Conservation (phyloP, 768 basidiomycete species). For the Suillus cothurnatus region DNA sequence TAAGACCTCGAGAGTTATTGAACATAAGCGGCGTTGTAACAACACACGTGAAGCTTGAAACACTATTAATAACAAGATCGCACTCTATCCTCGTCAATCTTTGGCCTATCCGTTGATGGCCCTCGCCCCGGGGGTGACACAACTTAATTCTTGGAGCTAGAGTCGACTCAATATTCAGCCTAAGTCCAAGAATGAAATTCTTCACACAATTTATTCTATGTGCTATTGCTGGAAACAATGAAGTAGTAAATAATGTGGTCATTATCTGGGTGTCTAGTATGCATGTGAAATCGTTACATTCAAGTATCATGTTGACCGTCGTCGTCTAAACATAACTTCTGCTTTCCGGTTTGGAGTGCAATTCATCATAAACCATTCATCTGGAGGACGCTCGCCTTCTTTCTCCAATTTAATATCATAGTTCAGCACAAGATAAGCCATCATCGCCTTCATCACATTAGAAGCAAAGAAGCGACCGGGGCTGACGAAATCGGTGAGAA, state of each 20-base stretch:
- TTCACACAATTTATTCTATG: background rate
- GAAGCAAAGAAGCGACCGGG: slow-evolving; percentile 47
- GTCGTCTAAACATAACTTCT: slow-evolving; percentile 40
- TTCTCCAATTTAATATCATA: slow-evolving; percentile 42
- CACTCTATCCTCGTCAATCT: background rate
- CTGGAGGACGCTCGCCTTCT: slow-evolving; percentile 37
- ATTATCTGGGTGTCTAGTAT: slow-evolving; percentile 16
- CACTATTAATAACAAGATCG: background rate
- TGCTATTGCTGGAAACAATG: slow-evolving; percentile 11
- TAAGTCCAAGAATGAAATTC: slow-evolving; percentile 4
- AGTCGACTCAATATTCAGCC: background rate
- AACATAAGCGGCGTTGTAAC: background rate
- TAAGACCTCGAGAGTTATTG: background rate
- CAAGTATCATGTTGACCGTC: slow-evolving; percentile 17
- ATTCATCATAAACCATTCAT: slow-evolving; percentile 37
- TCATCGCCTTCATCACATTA: slow-evolving; percentile 40
- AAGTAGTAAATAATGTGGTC: slow-evolving; percentile 8
- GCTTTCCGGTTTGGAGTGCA: slow-evolving; percentile 38
- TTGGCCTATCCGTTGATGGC: background rate
- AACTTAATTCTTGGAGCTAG: no score
- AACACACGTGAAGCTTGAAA: background rate
- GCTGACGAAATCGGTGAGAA: slow-evolving; percentile 23
- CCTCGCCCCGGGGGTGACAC: no score
- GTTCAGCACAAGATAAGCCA: slow-evolving; percentile 42
- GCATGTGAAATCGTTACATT: slow-evolving; percentile 8